Base-by-base conservation (phyloP, 768 basidiomycete species). In the Saitozyma podzolica region DNA sequence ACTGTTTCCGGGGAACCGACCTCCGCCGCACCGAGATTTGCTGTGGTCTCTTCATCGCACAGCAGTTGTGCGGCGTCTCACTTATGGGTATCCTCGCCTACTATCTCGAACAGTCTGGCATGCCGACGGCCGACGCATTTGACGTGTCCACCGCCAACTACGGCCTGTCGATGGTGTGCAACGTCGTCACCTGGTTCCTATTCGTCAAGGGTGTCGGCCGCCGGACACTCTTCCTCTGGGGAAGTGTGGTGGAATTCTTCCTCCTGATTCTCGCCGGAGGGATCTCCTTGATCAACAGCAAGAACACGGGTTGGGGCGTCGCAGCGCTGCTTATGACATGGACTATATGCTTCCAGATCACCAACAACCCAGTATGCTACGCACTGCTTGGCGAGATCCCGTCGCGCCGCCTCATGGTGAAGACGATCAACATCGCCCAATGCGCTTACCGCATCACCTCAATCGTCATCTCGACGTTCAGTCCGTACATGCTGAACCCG, bases 191-290 rank as follows among this genome's bases (percentile, higher is more conserved):
- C 0, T 64, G 56, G n/a, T 82, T 80, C 71, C 17, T 71, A 4
- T 80, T 78, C 70, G 80, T 79, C 76, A 65, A 64, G 40, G 78
- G 79, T 14, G 60, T 72, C 63, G 78, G 81, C 59, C 61, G 70
- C 0, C 64, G 80, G 17, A 56, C 79, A 13, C 70, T 82, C 20
- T 82, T 80, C 71, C 41, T 81, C 37, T 47, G 41, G 39, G 81
- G 81, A 50, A 80, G 81, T 53, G 74, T 81, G 3, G 54, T 65
- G 39, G 54, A 43, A 47, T 71, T 80, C 68, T 40, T 59, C 49
- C 49, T 72, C 51, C 49, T 79, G 4, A 70, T 81, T 8, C n/a
- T 80, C 62, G 63, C 74, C 54, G 78, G 80, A 55, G 29, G 29
- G 5, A 29, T 29, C 29, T 29, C 29, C 29, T 29, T 29, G 29